These are phyloP conservation scores for Zoysia matrella DNA, from an alignment of 202 grass and related monocot species.

Conservation along the genomic window DNA sequence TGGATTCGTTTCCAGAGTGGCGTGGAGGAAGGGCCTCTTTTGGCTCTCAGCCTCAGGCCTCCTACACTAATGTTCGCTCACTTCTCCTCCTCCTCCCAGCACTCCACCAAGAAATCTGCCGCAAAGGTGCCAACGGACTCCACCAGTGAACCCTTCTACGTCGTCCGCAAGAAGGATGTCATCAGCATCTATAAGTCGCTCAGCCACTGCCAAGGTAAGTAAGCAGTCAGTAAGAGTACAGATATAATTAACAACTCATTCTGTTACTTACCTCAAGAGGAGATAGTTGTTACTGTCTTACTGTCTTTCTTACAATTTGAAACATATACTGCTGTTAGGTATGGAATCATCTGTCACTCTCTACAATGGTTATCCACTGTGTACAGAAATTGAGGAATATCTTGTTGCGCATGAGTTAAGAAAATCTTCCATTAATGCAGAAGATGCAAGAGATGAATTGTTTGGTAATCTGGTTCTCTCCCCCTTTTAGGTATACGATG, in stretches of 20 bases:
- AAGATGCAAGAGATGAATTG: conserved; percentile 62
- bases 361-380: conserved; percentile 65
- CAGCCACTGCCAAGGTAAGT: conserved; percentile 75
- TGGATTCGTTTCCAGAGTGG: too few relatives aligned
- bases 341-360: conserved; percentile 62
- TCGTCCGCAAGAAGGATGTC: conserved; percentile 56
- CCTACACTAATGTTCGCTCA: neutral
- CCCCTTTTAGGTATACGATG: conserved; percentile 65
- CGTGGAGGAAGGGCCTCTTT: neutral
- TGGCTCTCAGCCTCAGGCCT: neutral
- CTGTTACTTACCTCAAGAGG: neutral
- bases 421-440: conserved; percentile 60
- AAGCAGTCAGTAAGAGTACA: conserved; percentile 40
- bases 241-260: neutral
- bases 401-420: conserved; percentile 56
- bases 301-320: neutral
- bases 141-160: too few relatives aligned
- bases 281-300: neutral
- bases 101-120: conserved; percentile 33
- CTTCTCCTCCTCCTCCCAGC: conserved; percentile 20
- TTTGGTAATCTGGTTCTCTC: conserved; percentile 67
- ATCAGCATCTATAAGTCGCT: conserved; percentile 65
- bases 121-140: too few relatives aligned
- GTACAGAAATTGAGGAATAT: conserved; percentile 77
- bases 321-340: conserved; percentile 49